These are phyloP conservation scores for Petunia axillaris DNA, from an alignment of 257 asterid genomes.

Conservation along the genomic window DNA sequence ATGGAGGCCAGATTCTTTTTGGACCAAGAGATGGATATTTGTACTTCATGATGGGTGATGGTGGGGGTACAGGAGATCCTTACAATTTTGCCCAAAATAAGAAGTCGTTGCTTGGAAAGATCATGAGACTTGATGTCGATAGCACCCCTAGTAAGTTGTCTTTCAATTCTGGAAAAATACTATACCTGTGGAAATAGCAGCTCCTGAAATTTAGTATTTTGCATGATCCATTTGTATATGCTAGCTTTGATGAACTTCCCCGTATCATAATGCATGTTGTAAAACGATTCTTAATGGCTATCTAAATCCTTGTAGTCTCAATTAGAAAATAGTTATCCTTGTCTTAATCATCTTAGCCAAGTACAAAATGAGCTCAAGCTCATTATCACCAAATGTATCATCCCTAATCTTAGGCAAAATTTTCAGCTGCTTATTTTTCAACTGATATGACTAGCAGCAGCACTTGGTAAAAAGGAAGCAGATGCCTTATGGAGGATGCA, in stretches of 20 bases:
- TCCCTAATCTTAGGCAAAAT: background rate
- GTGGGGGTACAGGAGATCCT: slow-evolving; percentile 77
- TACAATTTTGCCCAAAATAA: slow-evolving; percentile 88
- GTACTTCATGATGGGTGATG: slow-evolving; percentile 99
- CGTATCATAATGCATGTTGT: background rate
- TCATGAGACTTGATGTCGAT: slow-evolving; percentile 88
- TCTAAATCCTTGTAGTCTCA: background rate
- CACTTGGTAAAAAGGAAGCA: background rate
- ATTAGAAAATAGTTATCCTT: background rate
- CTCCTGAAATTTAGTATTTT: background rate
- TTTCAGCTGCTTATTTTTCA: background rate
- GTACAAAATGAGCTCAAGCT: background rate
- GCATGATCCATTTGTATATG: background rate
- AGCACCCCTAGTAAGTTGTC: slow-evolving; percentile 71
- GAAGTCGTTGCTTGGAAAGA: slow-evolving; percentile 90
- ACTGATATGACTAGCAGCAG: background rate
- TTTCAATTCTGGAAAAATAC: background rate
- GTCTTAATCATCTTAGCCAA: background rate
- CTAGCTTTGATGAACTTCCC: background rate
- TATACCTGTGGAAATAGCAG: background rate
- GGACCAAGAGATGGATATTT: slow-evolving; percentile 90
- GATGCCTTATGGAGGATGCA: background rate
- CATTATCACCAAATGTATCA: background rate
- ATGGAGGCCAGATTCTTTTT: slow-evolving; percentile 88
- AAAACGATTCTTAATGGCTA: background rate